Conservation (phyloP, 148 eudicot genomes). For the Amaranthus palmeri region DNA sequence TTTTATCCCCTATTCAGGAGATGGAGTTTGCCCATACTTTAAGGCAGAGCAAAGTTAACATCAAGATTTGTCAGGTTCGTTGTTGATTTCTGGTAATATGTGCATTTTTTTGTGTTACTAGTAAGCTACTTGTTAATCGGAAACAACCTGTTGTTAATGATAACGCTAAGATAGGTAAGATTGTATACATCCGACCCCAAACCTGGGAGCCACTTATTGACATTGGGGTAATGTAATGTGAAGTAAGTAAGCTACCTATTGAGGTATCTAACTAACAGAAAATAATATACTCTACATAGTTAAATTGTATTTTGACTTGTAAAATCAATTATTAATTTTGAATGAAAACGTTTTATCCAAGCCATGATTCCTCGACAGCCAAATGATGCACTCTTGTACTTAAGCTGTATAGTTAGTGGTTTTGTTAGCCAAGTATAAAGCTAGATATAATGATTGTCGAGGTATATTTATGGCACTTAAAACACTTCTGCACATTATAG, state of each 20-base stretch:
- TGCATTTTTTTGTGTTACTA: neutral
- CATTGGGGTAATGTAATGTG: too few species aligned
- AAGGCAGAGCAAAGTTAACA: constrained; percentile 90
- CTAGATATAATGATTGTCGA: neutral
- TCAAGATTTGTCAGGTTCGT: constrained; percentile 87
- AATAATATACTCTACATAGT: too few species aligned
- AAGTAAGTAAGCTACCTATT: too few species aligned
- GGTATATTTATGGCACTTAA: neutral
- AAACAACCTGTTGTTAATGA: too few species aligned
- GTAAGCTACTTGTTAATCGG: neutral
- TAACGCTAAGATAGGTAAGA: too few species aligned
- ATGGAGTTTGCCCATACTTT: constrained; percentile 98
- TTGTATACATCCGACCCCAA: too few species aligned
- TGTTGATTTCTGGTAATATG: constrained; percentile 14
- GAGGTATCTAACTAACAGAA: too few species aligned
- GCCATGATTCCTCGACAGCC: neutral
- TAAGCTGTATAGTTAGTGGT: neutral
- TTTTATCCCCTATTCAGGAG: constrained; percentile 43
- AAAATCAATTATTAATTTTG: neutral
- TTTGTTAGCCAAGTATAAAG: neutral
- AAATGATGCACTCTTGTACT: neutral
- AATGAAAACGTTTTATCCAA: too few species aligned
- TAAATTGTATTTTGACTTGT: neutral
- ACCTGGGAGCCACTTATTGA: too few species aligned
- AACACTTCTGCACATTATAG: neutral